A percentile compares a stretch with the other conserved stretches of the same genome.
These are phyloP conservation scores for Phytophthora chlamydospora DNA, from an alignment of 352 stramenopile genomes.

Conservation along the genomic window DNA sequence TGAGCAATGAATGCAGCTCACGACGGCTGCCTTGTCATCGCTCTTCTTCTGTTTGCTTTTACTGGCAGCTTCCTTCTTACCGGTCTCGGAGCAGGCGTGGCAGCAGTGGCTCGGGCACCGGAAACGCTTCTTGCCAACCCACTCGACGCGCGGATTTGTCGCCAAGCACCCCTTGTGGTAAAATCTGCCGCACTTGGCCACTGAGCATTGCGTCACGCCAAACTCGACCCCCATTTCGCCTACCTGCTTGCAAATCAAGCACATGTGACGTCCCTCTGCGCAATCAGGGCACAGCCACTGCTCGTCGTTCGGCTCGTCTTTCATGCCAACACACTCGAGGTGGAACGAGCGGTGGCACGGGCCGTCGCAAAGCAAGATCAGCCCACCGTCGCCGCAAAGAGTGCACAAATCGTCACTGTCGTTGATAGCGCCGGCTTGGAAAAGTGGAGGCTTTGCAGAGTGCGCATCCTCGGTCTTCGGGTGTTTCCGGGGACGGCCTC, in stretches of 20 bases:
- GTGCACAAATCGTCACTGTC: conserved; percentile 92
- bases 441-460: conserved; percentile 24
- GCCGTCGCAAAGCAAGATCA: conserved; percentile 93
- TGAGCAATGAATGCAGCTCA: conserved; percentile 90
- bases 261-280: conserved; percentile 89
- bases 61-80: conserved; percentile 7
- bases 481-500: conserved; percentile 45
- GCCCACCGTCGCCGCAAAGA: conserved; percentile 90
- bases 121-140: conserved; percentile 90
- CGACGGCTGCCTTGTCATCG: conserved; percentile 41
- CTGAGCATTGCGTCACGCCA: conserved; percentile 91
- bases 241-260: conserved; percentile 91
- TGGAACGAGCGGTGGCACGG: conserved; percentile 94
- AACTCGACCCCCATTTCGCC: conserved; percentile 90
- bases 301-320: conserved; percentile 79
- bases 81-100: conserved; percentile 60
- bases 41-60: conserved; percentile 60
- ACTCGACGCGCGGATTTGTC: conserved; percentile 78
- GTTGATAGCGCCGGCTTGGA: conserved; percentile 73
- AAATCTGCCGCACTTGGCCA: conserved; percentile 93
- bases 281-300: conserved; percentile 93
- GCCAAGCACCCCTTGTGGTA: conserved; percentile 92
- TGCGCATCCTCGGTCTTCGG: conserved; percentile 15
- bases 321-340: conserved; percentile 91
- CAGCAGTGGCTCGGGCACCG: conserved; percentile 92